phyloP scores from a whole-genome alignment of 805 yeast genomes.

The Starmerella floris region DNA sequence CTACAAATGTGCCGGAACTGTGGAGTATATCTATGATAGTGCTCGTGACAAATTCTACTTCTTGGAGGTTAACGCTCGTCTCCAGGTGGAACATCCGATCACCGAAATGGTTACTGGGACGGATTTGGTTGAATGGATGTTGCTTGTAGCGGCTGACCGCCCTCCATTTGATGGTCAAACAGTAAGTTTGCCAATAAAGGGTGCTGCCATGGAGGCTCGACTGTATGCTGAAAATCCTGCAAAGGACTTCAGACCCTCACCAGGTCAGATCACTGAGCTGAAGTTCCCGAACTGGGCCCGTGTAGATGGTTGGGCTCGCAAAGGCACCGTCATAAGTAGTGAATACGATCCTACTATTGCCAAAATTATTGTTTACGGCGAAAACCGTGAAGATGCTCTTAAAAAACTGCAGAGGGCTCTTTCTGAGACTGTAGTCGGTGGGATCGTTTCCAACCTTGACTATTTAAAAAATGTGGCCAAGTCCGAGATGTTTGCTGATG shows the following conservation, averaged over 20 bases:
- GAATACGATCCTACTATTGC: slow-evolving; percentile 96
- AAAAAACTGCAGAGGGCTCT: slow-evolving; percentile 64
- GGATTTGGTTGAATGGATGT: slow-evolving; percentile 96
- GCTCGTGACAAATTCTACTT: slow-evolving; percentile 80
- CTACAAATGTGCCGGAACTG: slow-evolving; percentile 95
- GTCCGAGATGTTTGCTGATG: slow-evolving; percentile 71
- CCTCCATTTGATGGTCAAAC: slow-evolving; percentile 57
- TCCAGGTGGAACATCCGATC: slow-evolving; percentile 96
- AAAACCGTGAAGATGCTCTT: slow-evolving; percentile 75
- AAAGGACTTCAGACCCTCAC: slow-evolving; percentile 88
- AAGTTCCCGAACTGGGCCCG: slow-evolving; percentile 83
- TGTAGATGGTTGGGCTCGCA: slow-evolving; percentile 85
- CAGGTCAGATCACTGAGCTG: slow-evolving; percentile 83
- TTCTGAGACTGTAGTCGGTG: slow-evolving; percentile 73
- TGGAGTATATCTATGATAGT: slow-evolving; percentile 86
- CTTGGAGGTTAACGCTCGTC: slow-evolving; percentile 88
- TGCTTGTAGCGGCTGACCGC: slow-evolving; percentile 73
- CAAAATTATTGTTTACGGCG: slow-evolving; percentile 89
- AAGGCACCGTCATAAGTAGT: slow-evolving; percentile 77
- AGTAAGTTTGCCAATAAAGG: slow-evolving; percentile 46
- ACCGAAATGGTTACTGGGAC: slow-evolving; percentile 91
- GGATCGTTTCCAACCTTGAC: slow-evolving; percentile 81
- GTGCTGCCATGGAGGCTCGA: slow-evolving; percentile 95
- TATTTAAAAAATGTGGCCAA: slow-evolving; percentile 75
- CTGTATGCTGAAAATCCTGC: slow-evolving; percentile 95